These are phyloP conservation scores for Tetragonia tetragonoides DNA, from an alignment of 148 eudicot species.

Conservation along the genomic window DNA sequence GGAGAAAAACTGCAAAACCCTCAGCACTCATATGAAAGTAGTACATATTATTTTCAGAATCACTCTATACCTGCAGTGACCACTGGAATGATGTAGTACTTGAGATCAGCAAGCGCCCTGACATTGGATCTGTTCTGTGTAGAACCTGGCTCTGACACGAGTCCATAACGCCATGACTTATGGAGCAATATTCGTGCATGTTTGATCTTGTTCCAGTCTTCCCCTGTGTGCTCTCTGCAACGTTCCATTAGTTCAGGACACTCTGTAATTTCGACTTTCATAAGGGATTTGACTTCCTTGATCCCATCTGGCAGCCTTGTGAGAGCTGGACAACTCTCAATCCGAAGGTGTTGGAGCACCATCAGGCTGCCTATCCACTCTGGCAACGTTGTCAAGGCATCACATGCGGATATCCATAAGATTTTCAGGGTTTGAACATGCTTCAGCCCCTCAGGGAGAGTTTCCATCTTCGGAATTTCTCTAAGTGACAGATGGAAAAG, in stretches of 20 bases:
- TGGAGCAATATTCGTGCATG: conserved; percentile 30
- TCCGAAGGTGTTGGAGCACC: conserved; percentile 23
- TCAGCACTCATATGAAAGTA: not conserved
- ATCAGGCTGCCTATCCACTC: conserved; percentile 23
- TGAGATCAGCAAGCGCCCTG: not conserved
- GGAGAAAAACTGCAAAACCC: no score
- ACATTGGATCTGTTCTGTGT: not conserved
- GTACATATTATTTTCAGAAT: not conserved
- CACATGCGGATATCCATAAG: conserved; percentile 22
- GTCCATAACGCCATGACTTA: conserved; percentile 30
- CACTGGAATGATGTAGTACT: not conserved
- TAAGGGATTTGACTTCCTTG: conserved; percentile 16
- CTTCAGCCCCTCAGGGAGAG: conserved; percentile 18
- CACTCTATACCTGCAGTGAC: not conserved
- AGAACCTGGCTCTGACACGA: conserved; percentile 11
- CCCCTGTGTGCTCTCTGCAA: conserved; percentile 28
- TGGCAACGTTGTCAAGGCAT: conserved; percentile 17
- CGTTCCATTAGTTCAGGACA: conserved; percentile 27
- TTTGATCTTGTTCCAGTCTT: conserved; percentile 23
- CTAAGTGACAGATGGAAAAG: conserved; percentile 16
- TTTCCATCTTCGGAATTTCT: conserved; percentile 23
- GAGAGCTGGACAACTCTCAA: conserved; percentile 23
- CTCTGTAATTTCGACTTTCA: conserved; percentile 26
- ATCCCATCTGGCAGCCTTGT: conserved; percentile 25
- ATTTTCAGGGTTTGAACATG: conserved; percentile 19